Base-by-base conservation (phyloP, 2,329 filamentous ascomycete genomes). In the Colletotrichum costaricense region DNA sequence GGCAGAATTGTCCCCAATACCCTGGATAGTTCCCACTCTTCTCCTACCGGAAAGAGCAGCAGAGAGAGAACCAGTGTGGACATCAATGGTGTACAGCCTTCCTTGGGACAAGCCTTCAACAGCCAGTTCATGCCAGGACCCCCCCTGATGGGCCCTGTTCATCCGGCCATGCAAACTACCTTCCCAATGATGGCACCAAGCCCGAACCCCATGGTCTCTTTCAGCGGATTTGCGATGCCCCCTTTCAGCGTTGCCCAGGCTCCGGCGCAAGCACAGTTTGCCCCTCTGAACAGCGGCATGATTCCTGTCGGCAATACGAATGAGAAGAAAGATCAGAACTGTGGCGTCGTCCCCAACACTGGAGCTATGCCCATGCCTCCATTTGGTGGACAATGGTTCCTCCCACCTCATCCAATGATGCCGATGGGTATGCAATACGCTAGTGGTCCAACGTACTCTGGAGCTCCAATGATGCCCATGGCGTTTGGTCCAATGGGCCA, bases 1-100 rank as follows among this genome's bases (percentile, higher is more conserved):
- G 91, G 91, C 55, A 86, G 90, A 49, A 93, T 93, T 76, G 91
- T 93, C 1, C 91, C 90, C 62, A 93, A 93, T 77, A 91, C 87
- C 42, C 86, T 90, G 56, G 86, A 83, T 14, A 83, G 86, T 2
- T 82, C 83, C 5, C 67, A 73, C 56, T 65, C 58, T n/a, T 91
- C 89, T 9, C 88, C 88, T 3, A 87, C 86, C 4, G 78, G 84
- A 6, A 91, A 90, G 79, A 85, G 84, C 80, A 76, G 81, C 67
- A 88, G 84, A 70, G 88, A 89, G 35, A 84, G 78, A 63, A 46
- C 69, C 42, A 63, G 64, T 2, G 63, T 76, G 2, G 81, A 83
- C 14, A 26, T 54, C 60, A 73, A 65, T 30, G 66, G 67, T 5
- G 68, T 79, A 1, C 80, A 80, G 71, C 73, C 77, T 42, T 67